Base-by-base conservation (phyloP, 2,329 filamentous ascomycete species). In the Chaetomiaceae sp. region DNA sequence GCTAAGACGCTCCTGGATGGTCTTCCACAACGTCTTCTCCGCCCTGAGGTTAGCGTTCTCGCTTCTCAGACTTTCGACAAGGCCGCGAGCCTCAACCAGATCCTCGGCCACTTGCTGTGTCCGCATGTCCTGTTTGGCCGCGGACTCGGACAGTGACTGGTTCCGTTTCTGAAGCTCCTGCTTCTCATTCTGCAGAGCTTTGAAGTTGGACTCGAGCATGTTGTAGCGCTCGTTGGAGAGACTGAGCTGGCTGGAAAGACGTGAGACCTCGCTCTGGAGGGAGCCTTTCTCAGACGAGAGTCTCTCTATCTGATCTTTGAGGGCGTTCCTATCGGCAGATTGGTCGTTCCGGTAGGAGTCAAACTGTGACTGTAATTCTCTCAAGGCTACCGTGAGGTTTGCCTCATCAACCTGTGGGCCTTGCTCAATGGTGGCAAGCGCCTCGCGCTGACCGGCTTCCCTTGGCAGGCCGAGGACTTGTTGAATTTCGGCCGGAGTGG, bases 81-180 rank as follows among this genome's bases (percentile, higher is more conserved):
- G 69, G 26, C 85, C 85, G 62, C 83, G 85, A 5, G 86, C 83
- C 63, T 96, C 93, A 9, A 97, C 82, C 6, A 97, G 76, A 57
- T 98, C 91, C 65, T 97, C 91, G 0, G 88, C 89, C 22, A 91
- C 86, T 65, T 96, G 89, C 59, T 96, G 89, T 2, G 86, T 93
- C 35, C 83, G 83, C 37, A 95, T 75, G 58, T 98, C 94, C 61
- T 95, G 88, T 65, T 88, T 93, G 5, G 88, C 89, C 6, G 89
- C 83, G 43, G 82, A 83, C 61, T 97, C 89, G 1, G 88, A 86
- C 26, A 95, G 69, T 14, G 74, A 69, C 54, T 89, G 81, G 48
- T 79, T 85, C 34, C 91, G 81, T 68, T 89, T 93, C 62, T 95
- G 88, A 11, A 98, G 70, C 60, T 95, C 88, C 29, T 71, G 72